Evolutionary conservation across 441 rosid species (phyloP).

Genomic region (Adansonia gregorii): DNA sequence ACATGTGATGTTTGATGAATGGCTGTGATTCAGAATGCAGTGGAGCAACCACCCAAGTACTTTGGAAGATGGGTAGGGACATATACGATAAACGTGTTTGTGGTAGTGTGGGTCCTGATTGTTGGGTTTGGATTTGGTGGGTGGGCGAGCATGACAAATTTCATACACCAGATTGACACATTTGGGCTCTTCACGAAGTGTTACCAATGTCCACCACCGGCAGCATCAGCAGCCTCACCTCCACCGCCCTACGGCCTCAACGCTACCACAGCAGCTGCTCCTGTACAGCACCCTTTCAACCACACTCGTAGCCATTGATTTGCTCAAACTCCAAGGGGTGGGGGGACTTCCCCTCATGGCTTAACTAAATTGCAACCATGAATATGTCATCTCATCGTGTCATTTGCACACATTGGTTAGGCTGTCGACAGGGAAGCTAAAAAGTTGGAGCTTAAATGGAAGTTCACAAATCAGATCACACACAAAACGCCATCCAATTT

Average conservation of each 20-base stretch:
- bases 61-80: conserved; percentile 63
- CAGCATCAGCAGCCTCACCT: conserved; percentile 19
- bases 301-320: conserved; percentile 53
- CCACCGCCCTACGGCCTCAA: conserved; percentile 30
- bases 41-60: conserved; percentile 61
- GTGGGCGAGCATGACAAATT: conserved; percentile 67
- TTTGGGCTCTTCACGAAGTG: conserved; percentile 73
- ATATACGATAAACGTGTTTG: conserved; percentile 53
- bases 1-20: conserved; percentile 16
- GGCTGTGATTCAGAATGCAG: conserved; percentile 54
- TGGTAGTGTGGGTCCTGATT: conserved; percentile 63
- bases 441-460: not conserved
- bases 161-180: conserved; percentile 68
- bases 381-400: conserved; percentile 17
- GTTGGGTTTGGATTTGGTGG: conserved; percentile 79
- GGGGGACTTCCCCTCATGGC: conserved; percentile 9
- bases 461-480: conserved; percentile 11
- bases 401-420: conserved; percentile 6
- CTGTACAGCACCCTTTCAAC: conserved; percentile 50
- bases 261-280: conserved; percentile 45
- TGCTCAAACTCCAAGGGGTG: conserved; percentile 8
- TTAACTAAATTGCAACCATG: conserved; percentile 11
- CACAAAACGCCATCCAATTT: conserved; percentile 11
- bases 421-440: conserved; percentile 20
- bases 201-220: conserved; percentile 56